These are phyloP conservation scores for Coemansia sp. DNA, from an alignment of 371 early-diverging fungal species.

Conservation along the genomic window DNA sequence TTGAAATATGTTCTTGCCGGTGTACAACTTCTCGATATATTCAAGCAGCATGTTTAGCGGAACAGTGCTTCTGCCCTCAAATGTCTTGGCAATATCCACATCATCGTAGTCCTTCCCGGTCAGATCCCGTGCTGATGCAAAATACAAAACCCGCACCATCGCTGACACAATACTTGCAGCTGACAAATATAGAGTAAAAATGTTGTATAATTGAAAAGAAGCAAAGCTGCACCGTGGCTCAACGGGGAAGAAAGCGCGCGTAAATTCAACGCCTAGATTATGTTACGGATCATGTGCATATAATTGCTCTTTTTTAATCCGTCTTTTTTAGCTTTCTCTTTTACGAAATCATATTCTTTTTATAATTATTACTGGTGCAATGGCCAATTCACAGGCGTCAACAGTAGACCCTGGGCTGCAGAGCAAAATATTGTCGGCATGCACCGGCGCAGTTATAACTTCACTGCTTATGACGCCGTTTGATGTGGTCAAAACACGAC, in stretches of 20 bases:
- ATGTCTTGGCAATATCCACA: background rate
- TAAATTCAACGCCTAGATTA: background rate
- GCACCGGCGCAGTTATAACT: constrained; percentile 71
- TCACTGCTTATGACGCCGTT: constrained; percentile 79
- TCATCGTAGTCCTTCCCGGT: constrained; percentile 8
- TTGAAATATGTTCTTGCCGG: constrained; percentile 48
- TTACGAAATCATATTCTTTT: background rate
- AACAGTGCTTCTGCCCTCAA: no score
- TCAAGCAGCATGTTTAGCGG: background rate
- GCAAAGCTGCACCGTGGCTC: background rate
- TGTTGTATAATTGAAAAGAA: background rate
- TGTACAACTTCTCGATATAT: constrained; percentile 9
- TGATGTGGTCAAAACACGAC: constrained; percentile 89
- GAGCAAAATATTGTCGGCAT: constrained; percentile 71
- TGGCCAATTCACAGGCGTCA: background rate
- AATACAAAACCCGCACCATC: constrained; percentile 27
- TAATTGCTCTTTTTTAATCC: background rate
- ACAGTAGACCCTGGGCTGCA: constrained; percentile 21
- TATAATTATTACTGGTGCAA: background rate
- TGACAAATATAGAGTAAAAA: background rate
- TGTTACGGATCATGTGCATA: background rate
- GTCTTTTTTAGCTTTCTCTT: background rate
- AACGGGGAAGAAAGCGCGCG: background rate
- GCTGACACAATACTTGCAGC: background rate
- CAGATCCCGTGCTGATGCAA: constrained; percentile 40